Evolutionary conservation across 352 stramenopile species (phyloP), one percentile per base, ranked within the genome.

Genomic region (Pythium chondricola): DNA sequence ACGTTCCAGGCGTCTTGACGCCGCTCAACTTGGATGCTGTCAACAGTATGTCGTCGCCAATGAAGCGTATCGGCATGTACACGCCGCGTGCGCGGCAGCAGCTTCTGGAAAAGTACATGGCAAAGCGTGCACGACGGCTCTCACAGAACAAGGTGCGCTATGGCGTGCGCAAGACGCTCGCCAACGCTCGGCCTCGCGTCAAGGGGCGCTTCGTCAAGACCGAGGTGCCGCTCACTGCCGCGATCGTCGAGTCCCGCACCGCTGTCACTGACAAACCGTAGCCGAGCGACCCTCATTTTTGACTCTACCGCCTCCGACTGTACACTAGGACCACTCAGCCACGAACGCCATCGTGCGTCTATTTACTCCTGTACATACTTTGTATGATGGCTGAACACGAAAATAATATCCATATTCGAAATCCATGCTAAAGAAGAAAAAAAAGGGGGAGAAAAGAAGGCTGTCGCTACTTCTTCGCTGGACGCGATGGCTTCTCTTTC

Each of bases 141-240:
- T 88, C 71, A 16, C 80, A 88, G 44, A 69, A 83, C 56, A 88
- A 67, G 42, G 76, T 91, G 42, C 76, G 76, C 59, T 91, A 88
- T 53, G 66, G 77, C 48, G 80, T 91, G 50, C 76, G 76, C 40
- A 91, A 91, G 45, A 87, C 80, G 40, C 68, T 88, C 31, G 80
- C 80, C 39, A 88, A 88, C 32, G 79, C 79, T 14, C 76, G 79
- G 4, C 76, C 80, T 22, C 72, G 80, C 9, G 76, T 88, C 32
- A 91, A 88, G 59, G 80, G 80, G 33, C 76, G 80, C 18, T 91
- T 91, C 58, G 76, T 88, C 49, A 91, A 91, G 71, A 91, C 80
- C 4, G 71, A 82, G 67, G 68, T 79, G 54, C 74, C 80, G 33
- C 72, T 91, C 44, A 91, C 76, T 6, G 80, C 76, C 20, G 77